Evolutionary conservation across 352 stramenopile species (phyloP), one percentile per base, ranked within the genome.

Genomic region (Globisporangium heterothallicum): DNA sequence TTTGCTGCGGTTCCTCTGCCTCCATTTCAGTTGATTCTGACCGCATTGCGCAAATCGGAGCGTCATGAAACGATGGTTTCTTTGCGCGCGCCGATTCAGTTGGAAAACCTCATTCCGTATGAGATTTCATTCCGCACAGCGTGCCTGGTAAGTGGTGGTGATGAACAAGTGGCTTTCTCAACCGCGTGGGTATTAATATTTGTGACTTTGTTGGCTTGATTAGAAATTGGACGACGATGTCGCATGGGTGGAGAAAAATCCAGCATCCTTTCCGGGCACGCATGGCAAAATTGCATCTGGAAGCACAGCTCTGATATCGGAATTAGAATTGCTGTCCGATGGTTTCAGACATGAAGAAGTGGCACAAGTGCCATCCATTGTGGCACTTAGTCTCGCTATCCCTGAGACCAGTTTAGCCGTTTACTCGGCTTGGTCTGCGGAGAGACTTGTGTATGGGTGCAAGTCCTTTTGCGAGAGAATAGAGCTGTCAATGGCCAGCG

Each of bases 31-130:
- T 52, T 92, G 21, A 83, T 92, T 42, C 27, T 92, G 36, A 89
- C 80, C 2, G 76, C 68, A 18, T 62, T 73, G 36, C 68, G 78
- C 6, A 92, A 92, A 56, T 88, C 80, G 0, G 78, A 92, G 42
- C 78, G 80, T 22, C 77, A 87, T 19, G 80, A 92, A 56, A 86
- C 78, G 21, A 71, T 77, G 32, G 81, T 92, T 46, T 78, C 72
- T 3, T 61, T 93, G 26, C 73, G 73, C 8, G 67, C 83, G 9
- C 79, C 79, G 14, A 84, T 92, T 38, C 60, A 78, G 26, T 36
- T 92, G 14, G 82, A 92, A 53, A 92, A 92, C 41, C 60, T 92
- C 4, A 53, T 90, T 7, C 82, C 82, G 6, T 92, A 86, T 56
- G 71, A 78, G 40, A 49, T 92, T 8, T 72, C 70, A 6, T 89